phyloP scores from a whole-genome alignment of 345 rosid genomes.

The Excoecaria cochinchinensis region DNA sequence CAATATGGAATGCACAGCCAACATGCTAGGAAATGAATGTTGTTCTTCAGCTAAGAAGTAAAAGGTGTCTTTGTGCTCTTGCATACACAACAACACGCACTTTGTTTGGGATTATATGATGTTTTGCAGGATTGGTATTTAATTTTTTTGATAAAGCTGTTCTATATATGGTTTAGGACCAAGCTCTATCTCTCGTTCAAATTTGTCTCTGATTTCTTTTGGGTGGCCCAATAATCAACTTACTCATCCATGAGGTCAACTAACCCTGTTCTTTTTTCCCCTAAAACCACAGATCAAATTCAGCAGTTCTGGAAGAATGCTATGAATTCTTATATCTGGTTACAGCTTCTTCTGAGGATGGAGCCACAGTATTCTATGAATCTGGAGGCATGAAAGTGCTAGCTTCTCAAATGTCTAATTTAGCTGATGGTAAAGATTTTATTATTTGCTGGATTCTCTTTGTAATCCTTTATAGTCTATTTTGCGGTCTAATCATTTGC shows the following conservation, averaged over 20 bases:
- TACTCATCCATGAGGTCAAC: background rate
- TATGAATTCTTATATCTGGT: slow-evolving; percentile 72
- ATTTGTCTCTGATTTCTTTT: background rate
- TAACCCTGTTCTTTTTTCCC: background rate
- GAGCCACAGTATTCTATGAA: slow-evolving; percentile 44
- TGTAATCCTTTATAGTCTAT: background rate
- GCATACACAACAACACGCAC: background rate
- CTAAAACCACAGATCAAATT: slow-evolving; percentile 38
- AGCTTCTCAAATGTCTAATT: slow-evolving; percentile 50
- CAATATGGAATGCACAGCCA: background rate
- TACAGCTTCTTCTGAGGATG: slow-evolving; percentile 55
- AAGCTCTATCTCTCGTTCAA: background rate
- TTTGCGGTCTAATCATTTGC: background rate
- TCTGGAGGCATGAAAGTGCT: slow-evolving; percentile 72
- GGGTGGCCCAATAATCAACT: background rate
- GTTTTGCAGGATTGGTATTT: background rate
- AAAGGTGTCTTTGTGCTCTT: background rate
- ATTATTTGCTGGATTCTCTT: background rate
- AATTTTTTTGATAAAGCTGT: background rate
- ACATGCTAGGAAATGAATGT: background rate
- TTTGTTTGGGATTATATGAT: background rate
- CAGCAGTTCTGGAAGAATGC: slow-evolving; percentile 58
- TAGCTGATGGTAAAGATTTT: slow-evolving; percentile 58
- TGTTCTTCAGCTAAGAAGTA: background rate
- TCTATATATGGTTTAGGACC: background rate